Conservation (phyloP, 2,329 filamentous ascomycete genomes). For the Ophioceras dolichostomum region DNA sequence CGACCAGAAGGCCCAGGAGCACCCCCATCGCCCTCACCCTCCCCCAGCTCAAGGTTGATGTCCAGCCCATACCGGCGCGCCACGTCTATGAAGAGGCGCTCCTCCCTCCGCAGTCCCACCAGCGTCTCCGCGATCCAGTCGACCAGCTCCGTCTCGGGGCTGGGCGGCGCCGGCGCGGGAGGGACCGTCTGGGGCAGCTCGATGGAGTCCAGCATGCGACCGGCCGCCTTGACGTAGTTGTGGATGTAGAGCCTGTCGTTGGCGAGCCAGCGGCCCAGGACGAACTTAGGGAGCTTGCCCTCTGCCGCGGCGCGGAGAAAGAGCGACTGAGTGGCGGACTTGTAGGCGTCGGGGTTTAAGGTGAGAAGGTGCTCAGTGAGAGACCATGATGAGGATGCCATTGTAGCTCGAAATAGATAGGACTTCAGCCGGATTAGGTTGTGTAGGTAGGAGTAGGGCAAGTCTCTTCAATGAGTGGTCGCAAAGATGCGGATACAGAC, state of each 20-base stretch:
- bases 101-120: conserved; percentile 54
- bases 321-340: conserved; percentile 47
- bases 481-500: no score
- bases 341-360: conserved; percentile 30
- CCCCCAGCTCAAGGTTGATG: conserved; percentile 22
- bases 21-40: conserved; percentile 1
- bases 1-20: not conserved
- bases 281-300: conserved; percentile 42
- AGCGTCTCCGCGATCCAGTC: conserved; percentile 52
- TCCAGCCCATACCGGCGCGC: conserved; percentile 46
- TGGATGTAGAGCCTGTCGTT: conserved; percentile 63
- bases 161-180: conserved; percentile 5
- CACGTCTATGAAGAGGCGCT: conserved; percentile 54
- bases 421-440: no score
- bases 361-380: conserved; percentile 45
- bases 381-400: no score
- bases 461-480: no score
- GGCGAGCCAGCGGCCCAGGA: conserved; percentile 54
- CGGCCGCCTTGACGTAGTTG: conserved; percentile 55
- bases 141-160: conserved; percentile 41
- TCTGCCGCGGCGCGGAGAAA: conserved; percentile 55
- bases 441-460: no score
- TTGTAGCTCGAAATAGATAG: no score
- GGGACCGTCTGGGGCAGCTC: conserved; percentile 26
- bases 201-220: conserved; percentile 50